Evolutionary conservation across 108 stramenopile genomes (phyloP).

Genomic region (Schizochytrium sp.): DNA sequence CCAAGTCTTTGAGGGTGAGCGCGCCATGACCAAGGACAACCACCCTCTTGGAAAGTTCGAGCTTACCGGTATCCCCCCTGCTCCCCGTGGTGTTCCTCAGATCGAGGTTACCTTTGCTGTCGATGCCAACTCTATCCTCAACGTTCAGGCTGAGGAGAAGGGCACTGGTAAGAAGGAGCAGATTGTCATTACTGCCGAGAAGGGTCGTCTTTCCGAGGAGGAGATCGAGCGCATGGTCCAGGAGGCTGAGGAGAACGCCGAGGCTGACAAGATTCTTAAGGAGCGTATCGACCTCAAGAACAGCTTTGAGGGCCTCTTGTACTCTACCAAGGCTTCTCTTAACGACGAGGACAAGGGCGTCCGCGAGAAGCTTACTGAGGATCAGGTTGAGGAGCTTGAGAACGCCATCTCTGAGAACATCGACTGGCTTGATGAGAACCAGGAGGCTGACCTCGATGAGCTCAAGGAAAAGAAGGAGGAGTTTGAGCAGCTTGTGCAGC

Average conservation of each 20-base stretch:
- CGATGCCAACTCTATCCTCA: slow-evolving; percentile 92
- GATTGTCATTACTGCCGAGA: slow-evolving; percentile 87
- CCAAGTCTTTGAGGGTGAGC: slow-evolving; percentile 95
- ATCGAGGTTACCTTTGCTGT: slow-evolving; percentile 92
- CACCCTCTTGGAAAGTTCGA: slow-evolving; percentile 89
- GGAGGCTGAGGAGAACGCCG: slow-evolving; percentile 90
- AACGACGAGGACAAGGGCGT: slow-evolving; percentile 87
- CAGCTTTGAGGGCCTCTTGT: slow-evolving; percentile 90
- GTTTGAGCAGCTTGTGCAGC: slow-evolving; percentile 88
- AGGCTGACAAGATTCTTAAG: slow-evolving; percentile 85
- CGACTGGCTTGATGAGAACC: slow-evolving; percentile 94
- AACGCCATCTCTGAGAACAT: slow-evolving; percentile 87
- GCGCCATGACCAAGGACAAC: slow-evolving; percentile 92
- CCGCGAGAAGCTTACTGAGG: slow-evolving; percentile 80
- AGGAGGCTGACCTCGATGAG: slow-evolving; percentile 90
- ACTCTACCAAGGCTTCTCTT: slow-evolving; percentile 87
- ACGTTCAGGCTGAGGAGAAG: slow-evolving; percentile 90
- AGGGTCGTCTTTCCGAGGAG: slow-evolving; percentile 85
- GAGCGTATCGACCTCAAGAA: slow-evolving; percentile 89
- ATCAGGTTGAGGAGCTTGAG: slow-evolving; percentile 87
- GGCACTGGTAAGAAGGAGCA: slow-evolving; percentile 88
- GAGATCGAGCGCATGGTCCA: slow-evolving; percentile 90
- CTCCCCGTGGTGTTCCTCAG: slow-evolving; percentile 91
- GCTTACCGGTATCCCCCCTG: slow-evolving; percentile 90
- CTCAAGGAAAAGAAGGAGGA: slow-evolving; percentile 86